Evolutionary conservation across 345 rosid species (phyloP).

Genomic region (Atalantia buxifolia): DNA sequence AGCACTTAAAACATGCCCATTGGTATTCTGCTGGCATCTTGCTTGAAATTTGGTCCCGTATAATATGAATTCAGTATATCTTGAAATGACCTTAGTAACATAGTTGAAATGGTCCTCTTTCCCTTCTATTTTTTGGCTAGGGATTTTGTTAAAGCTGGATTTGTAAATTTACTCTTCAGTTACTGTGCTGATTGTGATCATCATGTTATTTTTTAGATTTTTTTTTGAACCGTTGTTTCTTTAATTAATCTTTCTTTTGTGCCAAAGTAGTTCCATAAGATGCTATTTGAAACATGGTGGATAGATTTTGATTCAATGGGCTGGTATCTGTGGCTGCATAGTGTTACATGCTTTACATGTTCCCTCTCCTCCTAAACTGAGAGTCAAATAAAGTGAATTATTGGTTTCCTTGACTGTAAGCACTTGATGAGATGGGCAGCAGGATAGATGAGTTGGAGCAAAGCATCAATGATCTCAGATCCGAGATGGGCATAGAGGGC

Average conservation of each 20-base stretch:
- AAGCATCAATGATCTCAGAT: constrained; percentile 70
- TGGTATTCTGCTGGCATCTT: neutral
- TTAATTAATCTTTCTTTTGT: neutral
- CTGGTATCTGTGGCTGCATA: neutral
- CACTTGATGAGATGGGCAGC: constrained; percentile 91
- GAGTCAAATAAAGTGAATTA: neutral
- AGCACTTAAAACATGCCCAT: neutral
- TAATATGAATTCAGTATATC: neutral
- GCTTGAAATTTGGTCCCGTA: neutral
- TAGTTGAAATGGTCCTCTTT: neutral
- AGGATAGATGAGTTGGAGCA: constrained; percentile 82
- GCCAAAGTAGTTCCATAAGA: neutral
- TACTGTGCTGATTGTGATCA: neutral
- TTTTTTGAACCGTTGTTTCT: neutral
- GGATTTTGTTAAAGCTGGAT: neutral
- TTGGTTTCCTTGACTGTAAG: constrained; percentile 47
- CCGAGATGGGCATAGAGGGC: constrained; percentile 81
- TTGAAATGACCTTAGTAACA: neutral
- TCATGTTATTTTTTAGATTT: neutral
- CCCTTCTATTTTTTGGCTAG: neutral
- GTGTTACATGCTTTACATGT: neutral
- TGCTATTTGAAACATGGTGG: neutral
- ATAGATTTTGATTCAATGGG: neutral
- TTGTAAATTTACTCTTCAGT: neutral
- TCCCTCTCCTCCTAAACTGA: neutral